Conservation (phyloP, 2,329 filamentous ascomycete genomes). For the Thielaviopsis punctulata region DNA sequence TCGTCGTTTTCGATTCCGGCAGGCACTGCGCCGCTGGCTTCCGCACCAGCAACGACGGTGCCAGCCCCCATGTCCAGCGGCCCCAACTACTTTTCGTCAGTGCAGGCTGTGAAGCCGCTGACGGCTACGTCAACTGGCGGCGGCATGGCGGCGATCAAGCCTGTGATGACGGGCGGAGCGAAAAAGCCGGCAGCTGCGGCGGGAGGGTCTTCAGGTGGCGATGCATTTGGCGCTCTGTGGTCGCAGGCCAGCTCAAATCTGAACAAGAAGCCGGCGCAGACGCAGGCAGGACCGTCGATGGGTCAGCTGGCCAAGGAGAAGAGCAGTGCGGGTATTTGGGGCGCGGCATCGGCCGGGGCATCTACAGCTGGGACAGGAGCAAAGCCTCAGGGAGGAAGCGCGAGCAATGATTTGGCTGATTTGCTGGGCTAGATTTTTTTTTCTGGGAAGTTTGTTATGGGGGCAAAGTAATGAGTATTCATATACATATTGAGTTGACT, state of each 20-base stretch:
- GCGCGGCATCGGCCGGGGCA: constrained; percentile 32
- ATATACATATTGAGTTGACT: too few relatives aligned
- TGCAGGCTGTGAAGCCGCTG: constrained; percentile 26
- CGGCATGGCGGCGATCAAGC: constrained; percentile 23
- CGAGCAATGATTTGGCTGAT: constrained; percentile 27
- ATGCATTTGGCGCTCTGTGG: constrained; percentile 84
- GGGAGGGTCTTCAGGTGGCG: constrained; percentile 48
- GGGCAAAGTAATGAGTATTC: background rate
- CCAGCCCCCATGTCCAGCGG: constrained; percentile 50
- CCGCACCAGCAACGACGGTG: constrained; percentile 12
- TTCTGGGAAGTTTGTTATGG: background rate
- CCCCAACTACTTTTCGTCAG: constrained; percentile 91
- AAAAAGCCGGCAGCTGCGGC: too few relatives aligned
- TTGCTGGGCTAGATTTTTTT: constrained; percentile 25
- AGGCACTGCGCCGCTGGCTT: constrained; percentile 16
- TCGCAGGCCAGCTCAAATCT: constrained; percentile 55
- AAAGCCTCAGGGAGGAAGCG: constrained; percentile 15
- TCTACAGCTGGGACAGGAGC: constrained; percentile 11
- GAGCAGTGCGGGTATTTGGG: constrained; percentile 88
- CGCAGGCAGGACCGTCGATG: constrained; percentile 57
- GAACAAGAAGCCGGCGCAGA: constrained; percentile 50
- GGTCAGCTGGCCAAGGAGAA: constrained; percentile 97
- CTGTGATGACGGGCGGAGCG: constrained; percentile 34
- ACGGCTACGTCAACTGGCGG: constrained; percentile 13
- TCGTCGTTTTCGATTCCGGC: constrained; percentile 42